These are phyloP conservation scores for Yueomyces sinensis DNA, from an alignment of 805 yeast species.

Conservation along the genomic window DNA sequence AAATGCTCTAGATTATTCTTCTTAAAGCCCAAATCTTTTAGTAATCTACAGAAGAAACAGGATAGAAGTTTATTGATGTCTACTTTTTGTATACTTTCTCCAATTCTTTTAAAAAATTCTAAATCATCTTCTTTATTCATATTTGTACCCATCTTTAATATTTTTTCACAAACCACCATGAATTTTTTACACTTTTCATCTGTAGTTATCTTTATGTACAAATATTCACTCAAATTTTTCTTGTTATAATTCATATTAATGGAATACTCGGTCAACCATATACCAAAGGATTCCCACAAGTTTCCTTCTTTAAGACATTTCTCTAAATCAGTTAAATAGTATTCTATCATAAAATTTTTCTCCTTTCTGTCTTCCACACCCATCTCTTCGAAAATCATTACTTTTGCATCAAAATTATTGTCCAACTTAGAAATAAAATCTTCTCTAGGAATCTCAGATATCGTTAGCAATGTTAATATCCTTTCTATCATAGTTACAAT, in stretches of 20 bases:
- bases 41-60: slow-evolving; percentile 1
- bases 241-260: slow-evolving; percentile 15
- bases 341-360: slow-evolving; percentile 13
- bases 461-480: slow-evolving; percentile 5
- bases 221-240: slow-evolving; percentile 8
- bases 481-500: slow-evolving; percentile 2
- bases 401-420: slow-evolving; percentile 10
- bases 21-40: no score
- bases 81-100: slow-evolving; percentile 6
- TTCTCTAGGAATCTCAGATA: slow-evolving; percentile 4
- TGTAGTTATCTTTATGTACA: slow-evolving; percentile 10
- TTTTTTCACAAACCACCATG: slow-evolving; percentile 3
- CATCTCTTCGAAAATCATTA: slow-evolving; percentile 13
- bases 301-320: slow-evolving; percentile 7
- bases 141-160: slow-evolving; percentile 1
- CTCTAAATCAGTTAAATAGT: slow-evolving; percentile 14
- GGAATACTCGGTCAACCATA: slow-evolving; percentile 10
- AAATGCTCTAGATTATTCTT: no score
- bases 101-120: background rate
- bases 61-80: slow-evolving; percentile 11
- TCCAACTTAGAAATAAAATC: slow-evolving; percentile 7
- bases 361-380: slow-evolving; percentile 12
- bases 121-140: background rate
- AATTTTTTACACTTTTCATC: slow-evolving; percentile 4
- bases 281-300: slow-evolving; percentile 10